phyloP scores from a whole-genome alignment of 257 asterid genomes.

The Handroanthus guayacan region DNA sequence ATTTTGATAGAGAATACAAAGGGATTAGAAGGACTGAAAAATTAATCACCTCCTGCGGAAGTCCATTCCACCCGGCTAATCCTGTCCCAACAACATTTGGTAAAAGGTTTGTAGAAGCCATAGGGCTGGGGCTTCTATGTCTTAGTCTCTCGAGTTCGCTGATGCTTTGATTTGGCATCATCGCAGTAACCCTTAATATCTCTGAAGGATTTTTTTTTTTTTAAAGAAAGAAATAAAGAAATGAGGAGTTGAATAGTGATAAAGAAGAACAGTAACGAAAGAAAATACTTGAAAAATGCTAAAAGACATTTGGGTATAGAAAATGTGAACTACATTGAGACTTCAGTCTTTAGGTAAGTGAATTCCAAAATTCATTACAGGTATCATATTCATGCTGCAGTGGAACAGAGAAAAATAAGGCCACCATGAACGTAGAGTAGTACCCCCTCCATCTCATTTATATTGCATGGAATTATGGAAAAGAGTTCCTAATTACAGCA shows the following conservation, averaged over 20 bases:
- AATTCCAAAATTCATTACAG: no score
- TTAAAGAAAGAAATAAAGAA: no score
- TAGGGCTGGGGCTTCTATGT: constrained; percentile 96
- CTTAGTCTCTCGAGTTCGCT: constrained; percentile 84
- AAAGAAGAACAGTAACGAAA: not conserved
- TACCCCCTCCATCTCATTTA: not conserved
- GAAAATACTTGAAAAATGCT: no score
- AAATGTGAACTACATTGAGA: no score
- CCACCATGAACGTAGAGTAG: not conserved
- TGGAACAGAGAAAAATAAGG: not conserved
- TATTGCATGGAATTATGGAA: not conserved
- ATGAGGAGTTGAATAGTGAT: no score
- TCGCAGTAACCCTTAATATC: constrained; percentile 77
- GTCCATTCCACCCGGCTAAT: constrained; percentile 81
- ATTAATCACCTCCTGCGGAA: constrained; percentile 70
- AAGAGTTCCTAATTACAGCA: not conserved
- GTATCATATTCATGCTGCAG: no score
- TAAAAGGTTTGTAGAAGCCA: constrained; percentile 84
- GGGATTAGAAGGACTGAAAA: not conserved
- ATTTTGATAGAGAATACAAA: not conserved
- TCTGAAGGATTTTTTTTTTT: constrained; percentile 41
- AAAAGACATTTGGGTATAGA: no score
- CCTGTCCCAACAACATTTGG: constrained; percentile 73
- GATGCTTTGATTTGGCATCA: constrained; percentile 81
- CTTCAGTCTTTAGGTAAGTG: no score